Percentiles rank a stretch among this genome's conserved stretches.
Conservation (phyloP, 148 eudicot genomes). For the Rhododendron henanense region DNA sequence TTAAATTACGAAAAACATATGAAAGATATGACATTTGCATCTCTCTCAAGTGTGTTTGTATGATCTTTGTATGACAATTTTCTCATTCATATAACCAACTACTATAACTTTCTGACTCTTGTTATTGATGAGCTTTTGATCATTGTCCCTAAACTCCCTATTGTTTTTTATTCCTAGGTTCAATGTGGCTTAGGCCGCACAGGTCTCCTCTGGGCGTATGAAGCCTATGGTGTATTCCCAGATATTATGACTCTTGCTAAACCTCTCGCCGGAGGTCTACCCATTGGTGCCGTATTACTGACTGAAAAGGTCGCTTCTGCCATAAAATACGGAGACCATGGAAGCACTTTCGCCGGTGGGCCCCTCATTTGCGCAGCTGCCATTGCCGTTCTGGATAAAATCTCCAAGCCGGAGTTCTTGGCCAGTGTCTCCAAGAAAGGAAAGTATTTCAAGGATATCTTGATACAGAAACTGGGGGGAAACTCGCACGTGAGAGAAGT, state of each 20-base stretch:
- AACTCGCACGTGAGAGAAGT: conserved; percentile 72
- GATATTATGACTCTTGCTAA: conserved; percentile 92
- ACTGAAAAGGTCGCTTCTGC: conserved; percentile 62
- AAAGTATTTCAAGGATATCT: conserved; percentile 43
- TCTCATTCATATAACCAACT: neutral
- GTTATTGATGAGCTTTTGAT: neutral
- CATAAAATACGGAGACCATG: conserved; percentile 75
- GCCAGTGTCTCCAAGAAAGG: conserved; percentile 64
- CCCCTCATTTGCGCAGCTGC: conserved; percentile 81
- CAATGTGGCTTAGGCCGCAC: conserved; percentile 97
- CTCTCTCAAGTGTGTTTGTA: neutral
- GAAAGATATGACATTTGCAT: neutral
- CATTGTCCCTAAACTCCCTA: neutral
- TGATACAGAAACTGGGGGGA: conserved; percentile 47
- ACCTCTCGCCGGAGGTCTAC: conserved; percentile 92
- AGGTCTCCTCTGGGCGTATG: conserved; percentile 88
- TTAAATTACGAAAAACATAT: neutral
- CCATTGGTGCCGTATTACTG: conserved; percentile 79
- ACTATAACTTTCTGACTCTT: neutral
- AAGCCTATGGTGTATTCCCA: conserved; percentile 65
- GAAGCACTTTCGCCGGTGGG: conserved; percentile 93
- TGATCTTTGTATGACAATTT: neutral
- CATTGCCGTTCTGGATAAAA: conserved; percentile 60
- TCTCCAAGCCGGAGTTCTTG: conserved; percentile 56
- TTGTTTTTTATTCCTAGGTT: conserved; percentile 37